Percentiles rank a stretch among this genome's conserved stretches.
phyloP scores from a whole-genome alignment of 2,329 filamentous ascomycete species.

The Westerdykella ornata region DNA sequence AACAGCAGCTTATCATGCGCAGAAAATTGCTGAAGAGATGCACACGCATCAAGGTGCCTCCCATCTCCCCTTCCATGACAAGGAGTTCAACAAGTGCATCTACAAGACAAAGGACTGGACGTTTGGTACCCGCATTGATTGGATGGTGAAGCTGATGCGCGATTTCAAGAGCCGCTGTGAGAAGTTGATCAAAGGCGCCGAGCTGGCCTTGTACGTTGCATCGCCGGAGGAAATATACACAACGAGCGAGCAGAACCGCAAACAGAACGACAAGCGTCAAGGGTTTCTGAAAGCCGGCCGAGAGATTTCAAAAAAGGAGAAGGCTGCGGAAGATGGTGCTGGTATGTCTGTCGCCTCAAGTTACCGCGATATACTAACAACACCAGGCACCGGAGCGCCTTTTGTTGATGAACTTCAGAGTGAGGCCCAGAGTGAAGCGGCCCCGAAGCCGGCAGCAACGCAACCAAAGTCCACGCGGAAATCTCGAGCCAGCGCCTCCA shows the following conservation, averaged over 20 bases:
- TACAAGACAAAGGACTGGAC: background rate
- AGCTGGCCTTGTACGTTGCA: background rate
- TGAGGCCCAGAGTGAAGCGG: too few relatives aligned
- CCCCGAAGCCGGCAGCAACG: too few relatives aligned
- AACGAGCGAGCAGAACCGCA: constrained; percentile 1
- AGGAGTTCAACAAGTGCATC: background rate
- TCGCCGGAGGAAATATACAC: background rate
- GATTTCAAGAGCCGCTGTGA: constrained; percentile 3
- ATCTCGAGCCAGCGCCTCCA: too few relatives aligned
- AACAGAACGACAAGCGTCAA: constrained; percentile 1
- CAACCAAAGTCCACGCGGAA: too few relatives aligned
- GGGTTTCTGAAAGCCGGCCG: background rate
- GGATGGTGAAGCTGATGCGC: background rate
- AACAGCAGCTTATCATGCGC: background rate
- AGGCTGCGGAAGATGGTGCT: background rate
- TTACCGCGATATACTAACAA: too few relatives aligned
- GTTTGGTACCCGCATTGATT: background rate
- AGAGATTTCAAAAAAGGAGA: background rate
- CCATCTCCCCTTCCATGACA: background rate
- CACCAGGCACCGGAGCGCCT: too few relatives aligned
- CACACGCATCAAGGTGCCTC: background rate
- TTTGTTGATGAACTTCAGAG: too few relatives aligned
- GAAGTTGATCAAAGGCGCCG: constrained; percentile 2
- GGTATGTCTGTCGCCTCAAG: too few relatives aligned
- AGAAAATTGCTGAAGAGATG: background rate